Percentiles rank a stretch among this genome's conserved stretches.
Evolutionary conservation across 495 filamentous ascomycete species (phyloP).

Genomic region (Aspergillus affinis): DNA sequence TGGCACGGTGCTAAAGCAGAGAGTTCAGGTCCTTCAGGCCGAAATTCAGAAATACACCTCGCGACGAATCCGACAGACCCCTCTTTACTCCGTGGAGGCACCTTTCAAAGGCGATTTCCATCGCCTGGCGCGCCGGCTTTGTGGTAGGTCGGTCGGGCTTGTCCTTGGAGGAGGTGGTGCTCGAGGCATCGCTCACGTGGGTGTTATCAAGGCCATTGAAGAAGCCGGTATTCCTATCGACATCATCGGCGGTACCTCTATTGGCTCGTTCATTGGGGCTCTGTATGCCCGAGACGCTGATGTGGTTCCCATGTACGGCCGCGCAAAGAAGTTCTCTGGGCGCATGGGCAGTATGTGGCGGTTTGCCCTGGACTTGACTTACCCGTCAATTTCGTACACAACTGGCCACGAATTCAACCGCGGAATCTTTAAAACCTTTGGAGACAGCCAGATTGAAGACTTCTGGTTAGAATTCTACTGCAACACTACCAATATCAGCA

Average conservation of each 20-base stretch:
- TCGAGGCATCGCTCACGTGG: conserved; percentile 85
- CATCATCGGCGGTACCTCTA: conserved; percentile 93
- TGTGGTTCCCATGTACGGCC: conserved; percentile 92
- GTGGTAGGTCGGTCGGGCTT: conserved; percentile 90
- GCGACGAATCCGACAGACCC: conserved; percentile 76
- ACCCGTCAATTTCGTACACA: conserved; percentile 92
- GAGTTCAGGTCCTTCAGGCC: conserved; percentile 91
- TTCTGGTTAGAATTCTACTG: conserved; percentile 99
- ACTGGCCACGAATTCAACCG: conserved; percentile 99
- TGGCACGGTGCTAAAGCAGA: conserved; percentile 82
- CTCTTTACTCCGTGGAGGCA: conserved; percentile 86
- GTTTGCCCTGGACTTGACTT: conserved; percentile 92
- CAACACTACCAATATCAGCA: conserved; percentile 97
- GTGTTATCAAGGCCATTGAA: conserved; percentile 91
- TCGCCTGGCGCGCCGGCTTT: conserved; percentile 83
- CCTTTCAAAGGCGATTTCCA: conserved; percentile 97
- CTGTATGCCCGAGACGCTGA: conserved; percentile 96
- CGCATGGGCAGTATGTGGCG: conserved; percentile 98
- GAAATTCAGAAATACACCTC: conserved; percentile 98
- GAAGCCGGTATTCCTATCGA: conserved; percentile 97
- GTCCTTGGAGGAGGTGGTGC: conserved; percentile 94
- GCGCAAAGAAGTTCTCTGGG: conserved; percentile 94
- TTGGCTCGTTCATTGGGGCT: conserved; percentile 95
- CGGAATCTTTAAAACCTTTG: conserved; percentile 98
- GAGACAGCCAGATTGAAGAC: conserved; percentile 94